Base-by-base conservation (phyloP, 441 rosid species). In the Daphne laureola region DNA sequence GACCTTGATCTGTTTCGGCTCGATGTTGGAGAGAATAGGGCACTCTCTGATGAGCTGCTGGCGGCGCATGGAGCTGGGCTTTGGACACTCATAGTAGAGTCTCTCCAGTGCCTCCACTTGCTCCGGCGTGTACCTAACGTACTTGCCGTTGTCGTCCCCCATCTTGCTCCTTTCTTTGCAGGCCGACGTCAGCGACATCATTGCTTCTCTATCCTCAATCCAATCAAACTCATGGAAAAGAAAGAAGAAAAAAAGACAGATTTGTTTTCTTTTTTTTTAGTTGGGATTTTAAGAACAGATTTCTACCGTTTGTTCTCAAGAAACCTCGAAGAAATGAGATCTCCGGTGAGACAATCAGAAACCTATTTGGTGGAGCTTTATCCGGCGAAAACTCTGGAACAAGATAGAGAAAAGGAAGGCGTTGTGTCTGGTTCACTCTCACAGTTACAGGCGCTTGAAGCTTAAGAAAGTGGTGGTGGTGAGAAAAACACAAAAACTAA, bases 1-100 rank as follows among this genome's bases (percentile, higher is more conserved):
- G 64, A 83, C 86, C 73, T 83, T 83, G 80, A 83, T 83, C 76
- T 83, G 90, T 68, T 83, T 83, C 31, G 90, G 86, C 63, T 83
- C 90, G 49, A 83, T 83, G 72, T 83, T 72, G 67, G 90, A 74
- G 74, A 83, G 86, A 43, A 83, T 83, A 8, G 86, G 84, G 47
- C 84, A 83, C 51, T 83, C 90, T 7, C 90, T 75, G 58, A 83
- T 83, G 31, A 83, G 81, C 68, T 83, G 90, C 40, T 83, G 86
- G 25, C 90, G 81, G 25, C 90, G 82, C 67, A 80, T 77, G 55
- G 90, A 83, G 59, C 86, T 83, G 0, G 90, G 90, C 57, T 83
- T 83, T 3, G 90, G 90, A 54, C 90, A 83, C 4, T 83, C 90
- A 63, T 80, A 79, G 67, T 83, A 83, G 46, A 80, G 70, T 40